Base-by-base conservation (phyloP, 1,284 basidiomycete genomes). In the Fomitopsis schrenkii region DNA sequence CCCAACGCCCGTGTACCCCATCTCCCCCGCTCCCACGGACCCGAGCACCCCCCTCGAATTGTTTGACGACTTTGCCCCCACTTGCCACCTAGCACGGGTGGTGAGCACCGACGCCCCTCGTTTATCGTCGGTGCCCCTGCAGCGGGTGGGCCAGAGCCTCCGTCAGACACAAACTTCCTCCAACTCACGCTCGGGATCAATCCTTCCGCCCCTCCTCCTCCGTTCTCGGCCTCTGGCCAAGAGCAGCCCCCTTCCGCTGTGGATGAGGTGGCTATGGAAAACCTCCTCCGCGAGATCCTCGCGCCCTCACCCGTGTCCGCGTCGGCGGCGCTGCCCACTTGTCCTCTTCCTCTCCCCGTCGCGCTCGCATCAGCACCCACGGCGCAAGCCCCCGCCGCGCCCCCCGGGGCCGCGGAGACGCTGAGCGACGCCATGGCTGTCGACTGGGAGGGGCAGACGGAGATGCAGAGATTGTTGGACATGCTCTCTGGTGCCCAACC, bases 71-170 rank as follows among this genome's bases (percentile, higher is more conserved):
- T 74, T 75, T 73, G 81, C 87, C 73, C 78, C 88, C 85, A 89
- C 91, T 93, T 85, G 91, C 91, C 91, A 93, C 87, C 87, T 90
- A 88, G 91, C 91, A 93, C 90, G 91, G 91, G 88, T 93, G 91
- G 91, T 83, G 91, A 86, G 80, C 85, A 83, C 82, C 80, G 81
- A 78, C 74, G 77, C 74, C 72, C 76, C 80, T 76, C 72, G 76
- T 78, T 74, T 77, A 72, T 72, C 80, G 72, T 76, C 80, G 81
- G 81, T 84, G 85, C 80, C 91, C 91, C 88, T 87, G 91, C 91
- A 93, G 91, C 91, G 90, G 91, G 90, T 90, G 88, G 85, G 77
- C 77, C 82, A 76, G 72, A 71, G 64, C 66, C 64, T 53, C 64
- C 64, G 66, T 66, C 68, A 65, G 68, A 69, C 67, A 62, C 63